Conservation (phyloP, 176 grass and related monocot genomes). For the Aechmea fasciata region DNA sequence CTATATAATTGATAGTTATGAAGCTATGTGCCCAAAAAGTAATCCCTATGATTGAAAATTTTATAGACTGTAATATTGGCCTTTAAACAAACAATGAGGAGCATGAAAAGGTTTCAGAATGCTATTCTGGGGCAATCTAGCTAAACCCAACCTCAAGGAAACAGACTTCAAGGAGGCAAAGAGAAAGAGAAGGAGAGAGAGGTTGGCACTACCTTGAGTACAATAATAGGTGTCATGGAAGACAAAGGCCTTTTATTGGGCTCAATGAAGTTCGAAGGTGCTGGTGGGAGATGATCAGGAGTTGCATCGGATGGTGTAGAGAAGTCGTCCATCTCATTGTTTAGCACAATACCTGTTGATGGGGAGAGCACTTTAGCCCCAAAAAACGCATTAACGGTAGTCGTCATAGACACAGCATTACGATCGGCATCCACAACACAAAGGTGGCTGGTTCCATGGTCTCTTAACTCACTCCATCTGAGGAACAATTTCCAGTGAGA, state of each 20-base stretch:
- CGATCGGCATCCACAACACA: conserved; percentile 73
- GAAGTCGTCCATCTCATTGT: conserved; percentile 98
- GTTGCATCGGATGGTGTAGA: conserved; percentile 39
- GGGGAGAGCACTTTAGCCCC: conserved; percentile 57
- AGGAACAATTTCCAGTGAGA: neutral
- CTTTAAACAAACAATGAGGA: too few relatives aligned
- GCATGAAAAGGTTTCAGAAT: too few relatives aligned
- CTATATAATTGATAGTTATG: too few relatives aligned
- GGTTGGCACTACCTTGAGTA: conserved; percentile 39
- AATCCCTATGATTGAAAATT: too few relatives aligned
- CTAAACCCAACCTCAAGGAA: neutral
- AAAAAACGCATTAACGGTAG: conserved; percentile 60
- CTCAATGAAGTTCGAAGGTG: conserved; percentile 79
- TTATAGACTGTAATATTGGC: too few relatives aligned
- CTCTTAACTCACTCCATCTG: conserved; percentile 69
- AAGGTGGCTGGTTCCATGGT: conserved; percentile 73
- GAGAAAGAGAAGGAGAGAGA: neutral
- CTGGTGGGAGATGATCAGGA: conserved; percentile 56
- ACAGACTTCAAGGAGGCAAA: neutral
- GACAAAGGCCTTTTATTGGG: conserved; percentile 60
- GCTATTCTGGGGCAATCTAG: too few relatives aligned
- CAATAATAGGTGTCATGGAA: conserved; percentile 72
- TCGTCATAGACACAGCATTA: conserved; percentile 79
- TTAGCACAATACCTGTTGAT: conserved; percentile 78
- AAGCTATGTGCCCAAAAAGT: too few relatives aligned